Base-by-base conservation (phyloP, 2,329 filamentous ascomycete genomes). In the Endocalyx cinctus region DNA sequence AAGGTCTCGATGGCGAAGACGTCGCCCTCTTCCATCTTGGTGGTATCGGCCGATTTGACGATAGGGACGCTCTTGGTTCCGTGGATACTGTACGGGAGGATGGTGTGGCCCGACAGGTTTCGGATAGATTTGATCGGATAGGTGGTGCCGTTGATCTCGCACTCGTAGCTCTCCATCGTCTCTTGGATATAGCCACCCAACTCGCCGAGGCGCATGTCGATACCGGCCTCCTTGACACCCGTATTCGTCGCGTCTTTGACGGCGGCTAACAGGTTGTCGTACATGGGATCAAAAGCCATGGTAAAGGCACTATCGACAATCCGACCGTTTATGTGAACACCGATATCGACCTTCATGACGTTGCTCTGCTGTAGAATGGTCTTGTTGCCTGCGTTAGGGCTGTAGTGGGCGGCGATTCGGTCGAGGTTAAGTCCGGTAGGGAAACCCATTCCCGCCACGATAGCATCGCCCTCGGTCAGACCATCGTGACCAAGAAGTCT, bases 21-120 rank as follows among this genome's bases (percentile, higher is more conserved):
- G 55, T 97, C 89, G 26, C 88, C 88, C 64, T 96, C 90, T 66
- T 96, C 89, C 90, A 97, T 97, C 73, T 94, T 95, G 33, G 87
- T 94, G 58, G 82, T 79, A 54, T 94, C 87, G 42, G 77, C 77
- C 42, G 79, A 82, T 69, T 94, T 94, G 44, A 96, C 87, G 52
- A 96, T 95, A 0, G 89, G 90, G 32, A 96, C 87, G 46, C 85
- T 88, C 72, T 96, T 96, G 51, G 79, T 84, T 37, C 89, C 88
- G 64, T 96, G 89, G 50, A 96, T 96, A 58, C 79, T 81, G 68
- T 89, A 92, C 41, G 80, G 88, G 36, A 86, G 72, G 54, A 96
- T 96, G 47, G 85, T 90, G 67, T 96, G 89, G 8, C 87, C 88
- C 54, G 85, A 90, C 40, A 94, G 70, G 65, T 92, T 92, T 45